These are phyloP conservation scores for Nemania sp. DNA, from an alignment of 2,329 filamentous ascomycete genomes.

Conservation along the genomic window DNA sequence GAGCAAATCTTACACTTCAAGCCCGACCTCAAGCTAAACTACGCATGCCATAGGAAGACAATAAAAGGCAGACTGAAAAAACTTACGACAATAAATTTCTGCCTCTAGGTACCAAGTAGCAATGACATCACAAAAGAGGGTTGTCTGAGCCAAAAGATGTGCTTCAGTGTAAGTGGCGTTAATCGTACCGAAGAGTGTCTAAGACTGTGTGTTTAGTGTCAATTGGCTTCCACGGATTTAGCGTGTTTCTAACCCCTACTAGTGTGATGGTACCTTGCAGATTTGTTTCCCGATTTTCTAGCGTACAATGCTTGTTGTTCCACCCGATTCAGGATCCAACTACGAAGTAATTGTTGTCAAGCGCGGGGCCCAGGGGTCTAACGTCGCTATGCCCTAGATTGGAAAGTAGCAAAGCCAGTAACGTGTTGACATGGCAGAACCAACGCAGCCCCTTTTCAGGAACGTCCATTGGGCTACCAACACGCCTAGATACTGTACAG, in stretches of 20 bases:
- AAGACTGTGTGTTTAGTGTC: slow-evolving; percentile 22
- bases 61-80: neutral
- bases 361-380: slow-evolving; percentile 26
- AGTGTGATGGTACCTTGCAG: slow-evolving; percentile 36
- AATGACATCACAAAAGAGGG: slow-evolving; percentile 10
- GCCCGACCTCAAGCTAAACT: no score
- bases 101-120: neutral
- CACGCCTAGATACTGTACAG: no score
- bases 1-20: no score
- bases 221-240: slow-evolving; percentile 19
- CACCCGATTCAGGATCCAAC: slow-evolving; percentile 11
- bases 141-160: neutral
- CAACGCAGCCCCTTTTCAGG: slow-evolving; percentile 13
- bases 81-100: no score
- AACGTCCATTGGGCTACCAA: neutral
- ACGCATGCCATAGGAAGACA: no score
- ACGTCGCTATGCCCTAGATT: slow-evolving; percentile 25
- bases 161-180: slow-evolving; percentile 1
- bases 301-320: neutral
- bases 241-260: slow-evolving; percentile 37
- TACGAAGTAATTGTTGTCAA: slow-evolving; percentile 23
- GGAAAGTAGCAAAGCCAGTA: slow-evolving; percentile 23
- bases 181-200: neutral
- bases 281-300: slow-evolving; percentile 26
- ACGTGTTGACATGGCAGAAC: slow-evolving; percentile 25